Base-by-base conservation (phyloP, 805 yeast species). In the Monosporozyma unispora region DNA sequence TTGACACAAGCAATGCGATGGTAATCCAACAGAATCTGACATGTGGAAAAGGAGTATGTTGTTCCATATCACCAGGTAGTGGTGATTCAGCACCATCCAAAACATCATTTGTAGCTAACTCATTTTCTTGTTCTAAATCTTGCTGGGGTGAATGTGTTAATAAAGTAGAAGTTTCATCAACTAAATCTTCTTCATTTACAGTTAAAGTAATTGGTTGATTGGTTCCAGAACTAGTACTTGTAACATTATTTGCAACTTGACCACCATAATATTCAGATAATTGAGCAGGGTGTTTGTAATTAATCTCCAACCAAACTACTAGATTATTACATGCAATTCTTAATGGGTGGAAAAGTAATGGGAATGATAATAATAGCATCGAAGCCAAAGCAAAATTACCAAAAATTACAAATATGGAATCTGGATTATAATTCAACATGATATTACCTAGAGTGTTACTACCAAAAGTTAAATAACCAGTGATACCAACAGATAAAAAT, bases 281-380 rank as follows among this genome's bases (percentile, higher is more conserved):
- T 5, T 22, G 27, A 8, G 7, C 42, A 10, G 21, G 7, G 4
- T 39, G 42, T 19, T 42, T 27, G 16, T 50, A 48, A 16, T 46
- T 49, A 39, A 60, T 49, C 44, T 66, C 69, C 18, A 75, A 48
- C 71, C 79, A 81, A 51, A 76, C 75, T 23, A 71, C 56, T 46
- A 85, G 79, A 60, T 85, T 87, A 63, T 85, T 83, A 28, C 79
- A 67, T 3, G 90, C 81, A 16, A 85, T 78, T 52, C 95, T 71
- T 53, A 88, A 80, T 19, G 95, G 95, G 63, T 85, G 88, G 58
- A 87, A 84, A 74, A 85, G 80, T 50, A 86, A 72, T 14, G 95
- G 95, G 66, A 74, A 86, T 3, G 89, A 81, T 39, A 86, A 69
- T n/a, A 81, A 69, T 14, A 86, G 85, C 90, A 85, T 84, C 18